Percentiles rank a stretch among this genome's conserved stretches.
Evolutionary conservation across 352 stramenopile genomes (phyloP).

Genomic region (Globisporangium orthogonon): DNA sequence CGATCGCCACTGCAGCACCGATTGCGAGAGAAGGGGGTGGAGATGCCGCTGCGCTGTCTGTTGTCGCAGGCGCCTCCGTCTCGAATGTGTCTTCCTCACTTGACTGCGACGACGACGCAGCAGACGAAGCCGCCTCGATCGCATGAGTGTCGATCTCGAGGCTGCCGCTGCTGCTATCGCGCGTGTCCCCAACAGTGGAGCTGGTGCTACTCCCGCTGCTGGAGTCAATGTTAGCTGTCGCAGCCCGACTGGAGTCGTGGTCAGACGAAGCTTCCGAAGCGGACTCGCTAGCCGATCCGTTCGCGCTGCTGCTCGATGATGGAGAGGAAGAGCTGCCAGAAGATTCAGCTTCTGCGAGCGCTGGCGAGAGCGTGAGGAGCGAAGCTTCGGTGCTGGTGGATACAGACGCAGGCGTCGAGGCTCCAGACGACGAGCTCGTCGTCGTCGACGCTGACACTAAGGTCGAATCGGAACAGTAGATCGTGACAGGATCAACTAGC

Average conservation of each 20-base stretch:
- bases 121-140: constrained; percentile 15
- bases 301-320: neutral
- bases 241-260: neutral
- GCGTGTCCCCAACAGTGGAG: neutral
- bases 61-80: neutral
- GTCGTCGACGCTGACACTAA: constrained; percentile 10
- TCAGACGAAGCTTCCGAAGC: neutral
- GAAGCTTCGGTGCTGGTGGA: neutral
- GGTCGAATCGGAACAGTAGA: constrained; percentile 18
- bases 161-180: constrained; percentile 1
- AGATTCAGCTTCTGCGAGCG: constrained; percentile 16
- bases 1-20: neutral
- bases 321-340: constrained; percentile 21
- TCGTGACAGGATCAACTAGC: constrained; percentile 24
- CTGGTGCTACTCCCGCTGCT: neutral
- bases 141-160: constrained; percentile 5
- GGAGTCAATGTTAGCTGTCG: neutral
- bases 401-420: neutral
- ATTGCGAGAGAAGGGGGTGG: neutral
- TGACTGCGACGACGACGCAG: neutral
- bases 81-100: neutral
- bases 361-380: constrained; percentile 8
- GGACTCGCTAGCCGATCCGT: neutral
- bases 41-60: neutral
- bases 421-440: constrained; percentile 9